Evolutionary conservation across 495 filamentous ascomycete species (phyloP), one percentile per base, ranked within the genome.

Genomic region (Pseudomonodictys pantanalensis): DNA sequence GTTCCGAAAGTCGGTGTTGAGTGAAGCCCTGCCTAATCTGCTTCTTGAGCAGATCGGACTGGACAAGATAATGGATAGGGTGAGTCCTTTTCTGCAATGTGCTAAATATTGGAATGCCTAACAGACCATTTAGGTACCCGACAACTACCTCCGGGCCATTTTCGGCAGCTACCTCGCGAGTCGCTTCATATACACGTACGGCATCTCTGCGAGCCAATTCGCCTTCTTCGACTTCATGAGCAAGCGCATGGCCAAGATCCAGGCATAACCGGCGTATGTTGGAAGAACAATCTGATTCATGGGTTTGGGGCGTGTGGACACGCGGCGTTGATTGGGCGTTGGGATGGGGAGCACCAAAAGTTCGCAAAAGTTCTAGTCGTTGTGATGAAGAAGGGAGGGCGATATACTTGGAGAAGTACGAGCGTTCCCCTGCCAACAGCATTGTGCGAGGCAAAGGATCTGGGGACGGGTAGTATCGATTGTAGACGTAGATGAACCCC

Each of bases 141-240:
- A 95, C 52, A 88, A 86, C 69, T 98, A 98, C 66, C 83, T 98
- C 41, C 83, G 90, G 45, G 85, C 92, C 45, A 97, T 98, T 70
- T 98, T 98, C 71, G 93, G 93, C 60, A 93, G 89, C 68, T 95
- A 92, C 76, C 76, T 98, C 61, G 93, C 93, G 26, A 92, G 88
- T 67, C 85, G 93, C 18, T 98, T 98, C 72, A 90, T 98, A 26
- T 98, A 98, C 73, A 81, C 93, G 71, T 90, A 89, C 72, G 93
- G 93, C 70, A 92, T 90, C 76, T 83, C 81, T 62, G 91, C 93
- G 3, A 92, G 86, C 78, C 95, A 97, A 69, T 97, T 98, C 76
- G 90, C 93, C 7, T 98, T 98, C 81, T 98, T 96, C 75, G 88
- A 95, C 66, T 98, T 97, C 52, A 73, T 74, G 69, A 70, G 72